Evolutionary conservation across 1,284 basidiomycete species (phyloP).

Genomic region (Phellinidium pouzarii): DNA sequence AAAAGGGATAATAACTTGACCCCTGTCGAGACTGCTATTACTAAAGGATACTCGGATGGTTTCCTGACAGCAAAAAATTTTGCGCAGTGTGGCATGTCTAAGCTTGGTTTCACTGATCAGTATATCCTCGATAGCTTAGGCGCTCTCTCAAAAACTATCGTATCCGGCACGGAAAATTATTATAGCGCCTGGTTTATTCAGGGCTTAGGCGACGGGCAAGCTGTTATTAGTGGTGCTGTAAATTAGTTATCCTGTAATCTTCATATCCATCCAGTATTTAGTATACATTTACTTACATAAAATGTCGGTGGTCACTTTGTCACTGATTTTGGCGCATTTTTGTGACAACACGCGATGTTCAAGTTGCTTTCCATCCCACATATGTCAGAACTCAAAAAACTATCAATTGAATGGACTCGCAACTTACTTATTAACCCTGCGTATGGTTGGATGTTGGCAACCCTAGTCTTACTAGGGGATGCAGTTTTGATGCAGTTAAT

Average conservation of each 20-base stretch:
- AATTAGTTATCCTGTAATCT: neutral
- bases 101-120: conserved; percentile 60
- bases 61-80: conserved; percentile 57
- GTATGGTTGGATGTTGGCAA: conserved; percentile 62
- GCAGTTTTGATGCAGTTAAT: conserved; percentile 69
- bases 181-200: conserved; percentile 42
- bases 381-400: neutral
- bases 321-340: too few species aligned
- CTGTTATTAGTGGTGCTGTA: conserved; percentile 18
- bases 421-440: conserved; percentile 42
- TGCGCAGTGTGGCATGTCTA: conserved; percentile 46
- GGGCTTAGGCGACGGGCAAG: conserved; percentile 40
- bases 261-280: too few species aligned
- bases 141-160: conserved; percentile 31
- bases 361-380: too few species aligned
- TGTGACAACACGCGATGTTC: too few species aligned
- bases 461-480: conserved; percentile 66
- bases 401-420: conserved; percentile 26
- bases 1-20: conserved; percentile 16
- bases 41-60: conserved; percentile 58
- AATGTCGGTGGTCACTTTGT: too few species aligned
- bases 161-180: conserved; percentile 34
- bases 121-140: conserved; percentile 48
- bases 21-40: conserved; percentile 25
- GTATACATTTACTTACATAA: too few species aligned